Evolutionary conservation across 306 rosid genomes (phyloP), one percentile per base, ranked within the genome.

Genomic region (Cicer bijugum): DNA sequence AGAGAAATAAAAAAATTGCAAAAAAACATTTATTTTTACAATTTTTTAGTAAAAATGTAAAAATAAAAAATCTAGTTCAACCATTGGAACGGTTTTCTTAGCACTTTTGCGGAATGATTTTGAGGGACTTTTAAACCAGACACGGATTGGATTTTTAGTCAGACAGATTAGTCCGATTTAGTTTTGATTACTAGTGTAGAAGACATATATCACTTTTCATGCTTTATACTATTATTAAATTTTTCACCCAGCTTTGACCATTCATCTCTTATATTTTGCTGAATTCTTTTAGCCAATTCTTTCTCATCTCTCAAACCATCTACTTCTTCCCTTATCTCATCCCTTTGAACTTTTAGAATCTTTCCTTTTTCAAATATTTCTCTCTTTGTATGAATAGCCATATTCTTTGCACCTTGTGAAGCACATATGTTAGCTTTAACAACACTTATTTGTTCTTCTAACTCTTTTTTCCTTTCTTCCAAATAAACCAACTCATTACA

Each of bases 171-270:
- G 3, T 28, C 4, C 33, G 33, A 28, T 28, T 28, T 28, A 2
- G 3, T 28, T 28, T 28, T 28, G 33, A 28, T 2, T 28, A 3
- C 33, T 2, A 0, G 3, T 28, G 33, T 44, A 44, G 4, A 9
- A 44, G 48, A 3, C 48, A 12, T n/a, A 51, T 16, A 9, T 52
- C 11, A 52, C 58, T 52, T 4, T 15, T 52, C 33, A 50, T 50
- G 56, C 5, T n/a, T 14, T 4, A 39, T n/a, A 65, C 9, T 43
- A 15, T 16, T 8, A 10, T 4, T n/a, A 43, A 65, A 65, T 10
- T 65, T 65, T 43, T 65, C 70, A 42, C 70, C 70, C 19, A 65
- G 53, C 35, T 65, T 65, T 65, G 52, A 43, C 70, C 70, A 65
- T 65, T 65, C 70, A 65, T 45, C 39, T 65, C 70, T 65, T 0